Base-by-base conservation (phyloP, 345 rosid species). In the Nephelium lappaceum region DNA sequence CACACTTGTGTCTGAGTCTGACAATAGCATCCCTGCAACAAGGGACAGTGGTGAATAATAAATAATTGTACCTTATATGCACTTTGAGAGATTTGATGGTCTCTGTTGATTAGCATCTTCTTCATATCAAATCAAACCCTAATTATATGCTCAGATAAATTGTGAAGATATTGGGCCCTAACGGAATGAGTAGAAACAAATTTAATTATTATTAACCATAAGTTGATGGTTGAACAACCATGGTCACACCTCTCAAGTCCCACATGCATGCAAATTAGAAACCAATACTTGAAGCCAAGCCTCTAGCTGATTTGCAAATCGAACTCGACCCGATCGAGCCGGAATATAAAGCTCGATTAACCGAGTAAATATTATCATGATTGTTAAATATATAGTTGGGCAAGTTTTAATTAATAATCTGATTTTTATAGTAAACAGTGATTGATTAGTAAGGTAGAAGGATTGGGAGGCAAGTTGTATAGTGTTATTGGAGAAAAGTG, bases 391-490 rank as follows among this genome's bases (percentile, higher is more conserved):
- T n/a, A 49, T 49, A 12, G 3, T 15, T 49, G 14, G 55, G 5
- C 6, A 49, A 16, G 14, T 49, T 31, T 31, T 31, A 31, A n/a
- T n/a, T n/a, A n/a, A n/a, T 47, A 12, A 49, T 15, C 55, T 49
- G 14, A 49, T 15, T 11, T 3, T 47, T 49, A 11, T 53, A 53
- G 55, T 49, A 53, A 53, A 15, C 16, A 53, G 58, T 53, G 18
- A 53, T 53, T 53, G 18, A 53, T 53, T 16, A 16, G 58, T 15
- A 11, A 45, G 49, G 49, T 45, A 10, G 49, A 45, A 45, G 41
- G 77, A 82, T 85, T 75, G 81, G 80, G 88, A 84, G 67, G 79
- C 86, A 87, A 87, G 88, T 51, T 72, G 73, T 39, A 11, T 49
- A 19, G 36, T 69, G 36, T 31, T 19, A 73, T 7, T 77, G 67